Evolutionary conservation across 805 yeast species (phyloP).

Genomic region (Saturnispora ahearnii): DNA sequence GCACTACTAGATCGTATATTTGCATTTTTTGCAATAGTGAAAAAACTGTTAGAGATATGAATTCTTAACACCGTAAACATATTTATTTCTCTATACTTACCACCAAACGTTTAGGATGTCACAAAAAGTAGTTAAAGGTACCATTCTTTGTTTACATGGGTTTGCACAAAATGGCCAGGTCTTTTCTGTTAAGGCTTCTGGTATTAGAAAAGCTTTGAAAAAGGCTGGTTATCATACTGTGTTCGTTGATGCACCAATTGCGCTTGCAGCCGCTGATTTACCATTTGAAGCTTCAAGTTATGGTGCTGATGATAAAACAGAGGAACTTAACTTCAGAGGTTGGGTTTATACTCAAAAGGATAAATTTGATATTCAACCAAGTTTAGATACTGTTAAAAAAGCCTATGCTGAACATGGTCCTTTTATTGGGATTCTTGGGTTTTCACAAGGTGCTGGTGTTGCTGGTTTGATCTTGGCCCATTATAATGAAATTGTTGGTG

Average conservation of each 20-base stretch:
- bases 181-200: slow-evolving; percentile 85
- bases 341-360: slow-evolving; percentile 61
- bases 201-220: slow-evolving; percentile 68
- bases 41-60: not conserved
- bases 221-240: slow-evolving; percentile 57
- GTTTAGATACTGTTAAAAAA: slow-evolving; percentile 43
- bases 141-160: slow-evolving; percentile 84
- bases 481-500: slow-evolving; percentile 41
- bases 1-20: not conserved
- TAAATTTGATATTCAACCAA: slow-evolving; percentile 27
- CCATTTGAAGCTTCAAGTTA: slow-evolving; percentile 51
- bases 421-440: slow-evolving; percentile 81
- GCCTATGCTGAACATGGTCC: slow-evolving; percentile 60
- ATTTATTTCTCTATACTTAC: not conserved
- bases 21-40: not conserved
- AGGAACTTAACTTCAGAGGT: slow-evolving; percentile 33
- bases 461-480: slow-evolving; percentile 60
- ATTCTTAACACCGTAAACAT: slow-evolving; percentile 5
- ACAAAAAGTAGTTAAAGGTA: slow-evolving; percentile 26
- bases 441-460: slow-evolving; percentile 91
- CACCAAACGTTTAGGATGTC: slow-evolving; percentile 14
- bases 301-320: slow-evolving; percentile 36
- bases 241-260: slow-evolving; percentile 72
- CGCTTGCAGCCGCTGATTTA: slow-evolving; percentile 56
- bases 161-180: slow-evolving; percentile 76